Conservation (phyloP, 1,284 basidiomycete genomes). For the Cutaneotrichosporon sp. region DNA sequence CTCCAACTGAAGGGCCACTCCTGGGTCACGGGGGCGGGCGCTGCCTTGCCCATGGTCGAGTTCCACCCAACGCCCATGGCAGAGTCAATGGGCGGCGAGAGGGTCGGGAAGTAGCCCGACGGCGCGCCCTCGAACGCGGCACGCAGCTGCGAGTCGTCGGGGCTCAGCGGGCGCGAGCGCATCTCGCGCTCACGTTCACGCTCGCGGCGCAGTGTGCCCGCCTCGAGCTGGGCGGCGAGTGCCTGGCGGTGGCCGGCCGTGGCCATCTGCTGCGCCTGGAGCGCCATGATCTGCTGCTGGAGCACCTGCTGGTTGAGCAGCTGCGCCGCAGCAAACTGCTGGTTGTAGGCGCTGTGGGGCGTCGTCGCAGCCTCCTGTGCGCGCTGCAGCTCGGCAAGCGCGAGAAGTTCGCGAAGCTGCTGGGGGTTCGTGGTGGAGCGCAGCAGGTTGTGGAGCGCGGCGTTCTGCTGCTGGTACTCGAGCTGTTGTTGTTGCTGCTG, state of each 20-base stretch:
- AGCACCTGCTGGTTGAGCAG: slow-evolving; percentile 23
- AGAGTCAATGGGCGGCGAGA: slow-evolving; percentile 22
- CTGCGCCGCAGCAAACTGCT: slow-evolving; percentile 25
- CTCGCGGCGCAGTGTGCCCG: slow-evolving; percentile 24
- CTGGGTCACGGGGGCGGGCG: not conserved
- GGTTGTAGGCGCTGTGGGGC: slow-evolving; percentile 11
- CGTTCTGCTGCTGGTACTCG: slow-evolving; percentile 11
- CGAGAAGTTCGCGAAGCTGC: slow-evolving; percentile 32
- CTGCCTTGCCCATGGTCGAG: not conserved
- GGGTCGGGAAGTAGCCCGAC: slow-evolving; percentile 19
- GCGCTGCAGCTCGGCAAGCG: slow-evolving; percentile 32
- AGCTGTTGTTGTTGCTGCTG: slow-evolving; percentile 21
- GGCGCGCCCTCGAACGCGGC: slow-evolving; percentile 36
- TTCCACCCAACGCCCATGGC: slow-evolving; percentile 26
- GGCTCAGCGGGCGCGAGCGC: slow-evolving; percentile 20
- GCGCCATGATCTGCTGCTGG: slow-evolving; percentile 22
- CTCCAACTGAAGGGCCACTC: slow-evolving; percentile 19
- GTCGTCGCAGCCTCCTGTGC: slow-evolving; percentile 24
- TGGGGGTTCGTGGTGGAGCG: slow-evolving; percentile 24
- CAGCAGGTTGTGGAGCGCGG: slow-evolving; percentile 25
- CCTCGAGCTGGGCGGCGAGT: slow-evolving; percentile 35
- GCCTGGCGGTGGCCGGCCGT: slow-evolving; percentile 23
- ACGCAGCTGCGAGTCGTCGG: slow-evolving; percentile 30
- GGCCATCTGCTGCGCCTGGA: slow-evolving; percentile 20
- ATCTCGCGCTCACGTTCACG: slow-evolving; percentile 23